Base-by-base conservation (phyloP, 495 filamentous ascomycete species). In the Aspergillus homomorphus region DNA sequence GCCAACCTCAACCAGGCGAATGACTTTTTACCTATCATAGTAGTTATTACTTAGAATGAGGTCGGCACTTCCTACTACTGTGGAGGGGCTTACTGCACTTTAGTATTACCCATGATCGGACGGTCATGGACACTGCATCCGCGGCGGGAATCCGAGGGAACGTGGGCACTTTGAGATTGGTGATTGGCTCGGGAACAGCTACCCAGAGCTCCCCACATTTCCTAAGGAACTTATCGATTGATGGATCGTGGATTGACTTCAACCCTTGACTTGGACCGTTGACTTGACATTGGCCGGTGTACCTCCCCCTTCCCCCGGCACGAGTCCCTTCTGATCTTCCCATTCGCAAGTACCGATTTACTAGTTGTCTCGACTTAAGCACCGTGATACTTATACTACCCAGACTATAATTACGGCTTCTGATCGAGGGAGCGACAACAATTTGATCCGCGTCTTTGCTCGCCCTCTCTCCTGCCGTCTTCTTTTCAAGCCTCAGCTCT, bases 101-200 rank as follows among this genome's bases (percentile, higher is more conserved):
- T n/a, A n/a, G n/a, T n/a, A n/a, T n/a, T n/a, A n/a, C n/a, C n/a
- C n/a, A n/a, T n/a, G n/a, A n/a, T n/a, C n/a, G n/a, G n/a, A n/a
- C n/a, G n/a, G n/a, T n/a, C n/a, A 38, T 38, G 33, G 33, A 12
- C 33, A 38, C 33, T 38, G 33, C 33, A 38, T 7, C 33, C 33
- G 33, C 12, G 33, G 15, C 33, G 33, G 33, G 12, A 38, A 12
- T 38, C 33, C 33, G 19, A 24, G 33, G 42, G 49, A 63, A 63
- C 61, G 61, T 63, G 61, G 61, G 56, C 48, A 20, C 7, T 22
- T 44, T 23, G 21, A 16, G 18, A 26, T 9, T 28, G 14, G 1
- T 59, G 24, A 59, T 63, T 63, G 61, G 61, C 1, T 41, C 56
- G 61, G 56, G 41, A 38, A 19, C 53, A 63, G 56, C 61, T 63